phyloP scores from a whole-genome alignment of 306 rosid species.

The Inga oerstediana region DNA sequence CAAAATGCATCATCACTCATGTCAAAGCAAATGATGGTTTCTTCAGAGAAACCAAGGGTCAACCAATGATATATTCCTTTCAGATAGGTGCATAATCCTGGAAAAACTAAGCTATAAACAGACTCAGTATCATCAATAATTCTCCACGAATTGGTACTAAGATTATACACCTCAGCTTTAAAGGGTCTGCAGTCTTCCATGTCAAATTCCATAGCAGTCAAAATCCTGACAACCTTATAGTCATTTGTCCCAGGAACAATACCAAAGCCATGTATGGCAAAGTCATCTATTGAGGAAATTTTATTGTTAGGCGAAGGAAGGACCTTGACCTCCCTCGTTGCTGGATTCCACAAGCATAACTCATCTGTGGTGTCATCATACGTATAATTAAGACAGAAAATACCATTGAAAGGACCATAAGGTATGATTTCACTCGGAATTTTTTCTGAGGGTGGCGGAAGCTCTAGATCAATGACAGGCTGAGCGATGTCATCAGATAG shows the following conservation, averaged over 20 bases:
- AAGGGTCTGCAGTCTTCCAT: neutral
- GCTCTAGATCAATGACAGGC: neutral
- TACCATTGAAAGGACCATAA: constrained; percentile 22
- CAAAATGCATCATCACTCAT: constrained; percentile 7
- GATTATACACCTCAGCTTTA: constrained; percentile 1
- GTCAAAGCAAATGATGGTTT: constrained; percentile 3
- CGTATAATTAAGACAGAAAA: neutral
- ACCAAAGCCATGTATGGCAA: constrained; percentile 6
- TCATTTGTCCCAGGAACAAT: neutral
- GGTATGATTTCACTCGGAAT: neutral
- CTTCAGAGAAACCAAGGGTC: neutral
- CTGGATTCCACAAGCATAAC: constrained; percentile 18
- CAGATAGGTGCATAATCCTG: neutral
- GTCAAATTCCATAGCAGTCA: neutral
- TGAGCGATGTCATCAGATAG: neutral
- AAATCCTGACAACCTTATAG: constrained; percentile 16
- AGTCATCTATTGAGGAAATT: rapidly evolving
- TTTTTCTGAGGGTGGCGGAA: neutral
- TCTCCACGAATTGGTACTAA: neutral
- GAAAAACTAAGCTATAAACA: neutral
- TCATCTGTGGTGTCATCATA: no score
- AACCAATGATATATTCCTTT: constrained; percentile 28
- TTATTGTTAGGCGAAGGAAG: neutral
- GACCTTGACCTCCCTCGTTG: constrained; percentile 2
- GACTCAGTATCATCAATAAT: neutral